Percentiles rank a stretch among this genome's conserved stretches.
These are phyloP conservation scores for Colletotrichum gigasporum DNA, from an alignment of 2,329 filamentous ascomycete species.

Conservation along the genomic window DNA sequence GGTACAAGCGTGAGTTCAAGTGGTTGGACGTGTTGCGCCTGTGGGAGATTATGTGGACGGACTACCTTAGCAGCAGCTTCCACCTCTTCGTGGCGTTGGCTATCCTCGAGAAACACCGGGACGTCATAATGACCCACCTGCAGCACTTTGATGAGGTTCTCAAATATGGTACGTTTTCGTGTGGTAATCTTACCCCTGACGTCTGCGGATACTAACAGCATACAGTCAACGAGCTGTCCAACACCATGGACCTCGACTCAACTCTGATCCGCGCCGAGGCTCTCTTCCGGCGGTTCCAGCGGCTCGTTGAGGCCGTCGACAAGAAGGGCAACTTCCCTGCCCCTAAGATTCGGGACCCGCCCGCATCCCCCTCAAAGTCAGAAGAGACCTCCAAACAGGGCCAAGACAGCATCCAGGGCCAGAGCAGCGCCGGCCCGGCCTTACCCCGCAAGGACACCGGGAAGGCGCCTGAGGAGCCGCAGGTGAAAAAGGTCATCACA, in stretches of 20 bases:
- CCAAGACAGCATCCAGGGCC: no score
- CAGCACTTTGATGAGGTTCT: conserved; percentile 96
- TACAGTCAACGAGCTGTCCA: conserved; percentile 91
- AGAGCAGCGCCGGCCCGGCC: conserved; percentile 40
- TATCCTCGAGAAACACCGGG: conserved; percentile 94
- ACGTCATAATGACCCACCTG: conserved; percentile 94
- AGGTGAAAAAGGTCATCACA: conserved; percentile 60
- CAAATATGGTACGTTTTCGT: conserved; percentile 79
- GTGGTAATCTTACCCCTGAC: neutral
- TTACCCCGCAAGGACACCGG: conserved; percentile 41
- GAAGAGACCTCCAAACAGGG: neutral
- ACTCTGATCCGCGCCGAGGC: conserved; percentile 89
- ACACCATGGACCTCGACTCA: conserved; percentile 88
- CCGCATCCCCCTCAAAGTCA: conserved; percentile 28
- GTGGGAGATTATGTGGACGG: conserved; percentile 96
- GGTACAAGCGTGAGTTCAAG: conserved; percentile 97
- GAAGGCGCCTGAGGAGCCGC: conserved; percentile 42
- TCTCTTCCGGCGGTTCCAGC: conserved; percentile 87
- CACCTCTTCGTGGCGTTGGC: conserved; percentile 94
- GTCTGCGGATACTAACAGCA: conserved; percentile 21
- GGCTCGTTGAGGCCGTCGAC: conserved; percentile 90
- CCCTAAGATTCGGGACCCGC: conserved; percentile 43
- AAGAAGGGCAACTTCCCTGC: conserved; percentile 87
- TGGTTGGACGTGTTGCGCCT: conserved; percentile 88
- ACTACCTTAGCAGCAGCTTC: conserved; percentile 88